Conservation (phyloP, 2,329 filamentous ascomycete species). For the Aspergillus sp. region DNA sequence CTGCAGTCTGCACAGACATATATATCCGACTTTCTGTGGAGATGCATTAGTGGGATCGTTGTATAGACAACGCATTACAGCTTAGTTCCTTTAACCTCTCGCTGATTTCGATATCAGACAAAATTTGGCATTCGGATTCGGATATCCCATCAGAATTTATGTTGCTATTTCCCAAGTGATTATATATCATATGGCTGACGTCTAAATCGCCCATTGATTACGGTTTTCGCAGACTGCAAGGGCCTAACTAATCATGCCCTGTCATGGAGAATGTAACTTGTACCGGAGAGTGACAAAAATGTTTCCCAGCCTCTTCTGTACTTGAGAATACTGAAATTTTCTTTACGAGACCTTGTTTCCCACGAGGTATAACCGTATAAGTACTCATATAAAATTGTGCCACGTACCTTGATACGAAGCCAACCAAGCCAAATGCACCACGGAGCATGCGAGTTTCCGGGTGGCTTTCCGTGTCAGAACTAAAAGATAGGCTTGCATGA, state of each 20-base stretch:
- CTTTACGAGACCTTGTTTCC: too few relatives aligned
- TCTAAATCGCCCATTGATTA: not conserved
- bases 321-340: not conserved
- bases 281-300: not conserved
- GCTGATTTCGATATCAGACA: not conserved
- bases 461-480: conserved; percentile 2
- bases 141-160: not conserved
- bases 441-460: not conserved
- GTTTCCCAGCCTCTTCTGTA: not conserved
- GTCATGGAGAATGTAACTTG: not conserved
- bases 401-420: not conserved
- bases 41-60: not conserved
- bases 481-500: not conserved
- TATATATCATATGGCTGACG: not conserved
- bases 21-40: not conserved
- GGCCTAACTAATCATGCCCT: not conserved
- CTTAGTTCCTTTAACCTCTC: not conserved
- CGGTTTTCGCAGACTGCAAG: not conserved
- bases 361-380: not conserved
- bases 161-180: not conserved
- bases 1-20: not conserved
- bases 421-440: not conserved
- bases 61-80: not conserved
- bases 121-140: not conserved
- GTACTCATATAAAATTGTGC: not conserved